These are phyloP conservation scores for Neofusicoccum sp. DNA, from an alignment of 2,329 filamentous ascomycete genomes.

Conservation along the genomic window DNA sequence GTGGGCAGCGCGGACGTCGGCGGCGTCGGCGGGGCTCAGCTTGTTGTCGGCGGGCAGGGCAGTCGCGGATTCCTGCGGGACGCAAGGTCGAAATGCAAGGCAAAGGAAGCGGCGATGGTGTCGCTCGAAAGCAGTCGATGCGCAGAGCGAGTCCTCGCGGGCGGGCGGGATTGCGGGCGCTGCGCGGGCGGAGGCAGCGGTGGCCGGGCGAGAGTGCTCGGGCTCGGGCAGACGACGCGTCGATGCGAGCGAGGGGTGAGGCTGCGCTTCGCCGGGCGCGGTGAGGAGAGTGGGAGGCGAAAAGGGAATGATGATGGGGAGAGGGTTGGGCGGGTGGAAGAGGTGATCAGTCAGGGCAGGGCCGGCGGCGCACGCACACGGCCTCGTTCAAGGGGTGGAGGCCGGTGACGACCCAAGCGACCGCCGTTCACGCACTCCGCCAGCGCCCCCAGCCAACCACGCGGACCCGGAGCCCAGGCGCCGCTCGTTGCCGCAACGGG, in stretches of 20 bases:
- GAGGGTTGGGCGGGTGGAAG: not conserved
- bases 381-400: not conserved
- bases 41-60: not conserved
- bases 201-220: not conserved
- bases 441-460: not conserved
- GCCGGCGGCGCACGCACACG: not conserved
- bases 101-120: not conserved
- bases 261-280: slow-evolving; percentile 15
- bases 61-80: not conserved
- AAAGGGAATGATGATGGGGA: slow-evolving; percentile 9
- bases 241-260: slow-evolving; percentile 7
- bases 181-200: slow-evolving; percentile 5
- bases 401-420: not conserved
- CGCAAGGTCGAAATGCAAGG: slow-evolving; percentile 8
- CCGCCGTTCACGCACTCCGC: not conserved
- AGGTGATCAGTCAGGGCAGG: not conserved
- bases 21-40: not conserved
- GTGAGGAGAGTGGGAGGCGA: slow-evolving; percentile 11
- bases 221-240: slow-evolving; percentile 9
- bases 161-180: not conserved
- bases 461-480: not conserved
- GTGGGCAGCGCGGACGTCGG: not conserved
- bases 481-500: not conserved
- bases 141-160: not conserved
- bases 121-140: slow-evolving; percentile 3